Conservation (phyloP, 2,329 filamentous ascomycete species). For the Claviceps humidiphila region DNA sequence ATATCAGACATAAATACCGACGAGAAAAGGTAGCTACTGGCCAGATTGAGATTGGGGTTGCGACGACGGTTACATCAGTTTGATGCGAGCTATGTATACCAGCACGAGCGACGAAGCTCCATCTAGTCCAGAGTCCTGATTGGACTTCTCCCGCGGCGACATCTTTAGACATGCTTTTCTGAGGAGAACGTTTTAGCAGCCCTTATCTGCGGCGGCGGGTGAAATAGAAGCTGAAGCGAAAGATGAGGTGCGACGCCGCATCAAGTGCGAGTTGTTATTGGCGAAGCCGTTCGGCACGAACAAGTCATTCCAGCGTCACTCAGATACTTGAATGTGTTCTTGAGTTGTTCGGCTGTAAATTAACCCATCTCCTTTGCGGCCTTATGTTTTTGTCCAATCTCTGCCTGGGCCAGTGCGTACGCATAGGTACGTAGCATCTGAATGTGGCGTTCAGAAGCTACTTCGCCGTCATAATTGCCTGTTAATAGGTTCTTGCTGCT, state of each 20-base stretch:
- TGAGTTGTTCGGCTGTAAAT: too few relatives aligned
- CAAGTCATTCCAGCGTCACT: background rate
- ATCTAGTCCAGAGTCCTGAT: background rate
- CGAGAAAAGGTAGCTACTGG: background rate
- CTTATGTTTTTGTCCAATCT: too few relatives aligned
- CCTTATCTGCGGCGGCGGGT: background rate
- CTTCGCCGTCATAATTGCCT: too few relatives aligned
- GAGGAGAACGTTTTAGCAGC: too few relatives aligned
- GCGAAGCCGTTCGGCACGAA: background rate
- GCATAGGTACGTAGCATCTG: too few relatives aligned
- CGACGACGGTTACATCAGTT: background rate
- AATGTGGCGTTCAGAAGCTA: too few relatives aligned
- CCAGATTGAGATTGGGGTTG: background rate
- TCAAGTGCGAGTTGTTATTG: background rate
- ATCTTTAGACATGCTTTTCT: background rate
- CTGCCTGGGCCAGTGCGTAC: too few relatives aligned
- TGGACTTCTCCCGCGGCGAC: background rate
- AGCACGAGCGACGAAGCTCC: background rate
- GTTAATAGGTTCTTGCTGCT: too few relatives aligned
- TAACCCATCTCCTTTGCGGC: too few relatives aligned
- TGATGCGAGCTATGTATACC: background rate
- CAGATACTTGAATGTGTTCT: background rate
- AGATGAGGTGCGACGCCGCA: background rate
- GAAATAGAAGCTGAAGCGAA: background rate
- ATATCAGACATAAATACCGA: too few relatives aligned